Evolutionary conservation across 192 early-diverging fungal species (phyloP), one percentile per base, ranked within the genome.

Genomic region (Jimgerdemannia flammicorona): DNA sequence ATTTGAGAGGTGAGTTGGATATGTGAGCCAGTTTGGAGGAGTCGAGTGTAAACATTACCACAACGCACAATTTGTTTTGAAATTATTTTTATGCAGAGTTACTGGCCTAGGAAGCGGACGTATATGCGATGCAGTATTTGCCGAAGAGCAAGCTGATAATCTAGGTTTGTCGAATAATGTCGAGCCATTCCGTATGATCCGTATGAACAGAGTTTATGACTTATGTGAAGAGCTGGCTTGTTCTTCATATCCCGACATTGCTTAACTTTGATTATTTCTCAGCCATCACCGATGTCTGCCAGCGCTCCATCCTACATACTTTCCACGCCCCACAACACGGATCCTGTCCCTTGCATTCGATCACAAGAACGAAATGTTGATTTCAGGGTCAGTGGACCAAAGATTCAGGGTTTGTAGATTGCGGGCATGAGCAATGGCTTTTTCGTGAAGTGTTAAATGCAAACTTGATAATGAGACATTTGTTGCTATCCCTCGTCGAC

Each of bases 251-350:
- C 29, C 29, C 29, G 29, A 29, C 29, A 29, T 74, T n/a, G 14
- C 10, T 67, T 3, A 2, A 68, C 8, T 8, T 39, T 67, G 3
- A 70, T 29, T 18, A 18, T 69, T 69, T 72, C 17, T 73, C 14
- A 94, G 93, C 81, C 66, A 88, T 93, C 6, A 89, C 91, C 73
- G 93, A 95, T 77, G 87, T 91, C 4, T 84, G 92, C 18, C 88
- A 93, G 64, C 85, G 88, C n/a, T 82, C 77, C 44, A 77, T 88
- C 1, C 66, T 94, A 40, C 91, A 93, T 72, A 90, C 85, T 3
- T 89, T 94, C 72, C 83, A 84, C 7, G 94, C 91, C 8, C 92
- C 71, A 83, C 88, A 29, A 83, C 86, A 66, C 78, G 86, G n/a
- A 87, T 95, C 64, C 72, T 85, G 49, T 87, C 93, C 18, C 81